Conservation (phyloP, 2,329 filamentous ascomycete species). For the Didymosphaeria variabile region DNA sequence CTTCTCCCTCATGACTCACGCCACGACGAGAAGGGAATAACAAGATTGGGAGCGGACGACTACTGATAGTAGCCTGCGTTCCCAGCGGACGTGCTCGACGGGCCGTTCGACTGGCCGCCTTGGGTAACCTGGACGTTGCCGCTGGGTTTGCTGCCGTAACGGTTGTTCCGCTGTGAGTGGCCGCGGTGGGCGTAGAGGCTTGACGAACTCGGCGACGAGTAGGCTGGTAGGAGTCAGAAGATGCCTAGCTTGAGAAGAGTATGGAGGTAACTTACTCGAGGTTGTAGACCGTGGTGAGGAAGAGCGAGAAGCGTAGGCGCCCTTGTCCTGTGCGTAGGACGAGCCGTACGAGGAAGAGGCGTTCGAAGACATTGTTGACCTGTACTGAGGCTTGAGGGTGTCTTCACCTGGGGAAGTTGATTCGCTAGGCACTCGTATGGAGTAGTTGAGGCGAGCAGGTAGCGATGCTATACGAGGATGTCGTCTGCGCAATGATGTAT, state of each 20-base stretch:
- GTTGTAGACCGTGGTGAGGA: conserved; percentile 27
- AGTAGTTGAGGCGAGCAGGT: conserved; percentile 21
- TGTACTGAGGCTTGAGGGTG: conserved; percentile 26
- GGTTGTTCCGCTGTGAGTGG: conserved; percentile 31
- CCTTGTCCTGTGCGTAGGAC: conserved; percentile 35
- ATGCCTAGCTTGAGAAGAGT: background rate
- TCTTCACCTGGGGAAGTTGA: conserved; percentile 20
- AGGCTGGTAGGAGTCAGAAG: conserved; percentile 29
- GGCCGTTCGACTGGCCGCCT: conserved; percentile 39
- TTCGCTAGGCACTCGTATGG: conserved; percentile 21
- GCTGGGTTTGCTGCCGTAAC: conserved; percentile 39
- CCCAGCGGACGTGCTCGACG: conserved; percentile 37
- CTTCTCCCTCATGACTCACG: background rate
- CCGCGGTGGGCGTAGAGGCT: conserved; percentile 37
- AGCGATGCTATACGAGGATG: conserved; percentile 21
- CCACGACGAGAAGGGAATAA: conserved; percentile 8
- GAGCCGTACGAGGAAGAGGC: conserved; percentile 30
- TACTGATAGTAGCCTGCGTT: conserved; percentile 44
- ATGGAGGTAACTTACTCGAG: conserved; percentile 28
- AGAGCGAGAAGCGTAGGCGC: conserved; percentile 33
- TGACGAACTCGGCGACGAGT: conserved; percentile 25
- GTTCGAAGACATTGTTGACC: conserved; percentile 37
- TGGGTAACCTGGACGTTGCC: conserved; percentile 35
- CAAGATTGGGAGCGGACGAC: background rate
- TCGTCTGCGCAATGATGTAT: background rate